phyloP scores from a whole-genome alignment of 768 basidiomycete genomes.

The Rhodotorula taiwanensis region DNA sequence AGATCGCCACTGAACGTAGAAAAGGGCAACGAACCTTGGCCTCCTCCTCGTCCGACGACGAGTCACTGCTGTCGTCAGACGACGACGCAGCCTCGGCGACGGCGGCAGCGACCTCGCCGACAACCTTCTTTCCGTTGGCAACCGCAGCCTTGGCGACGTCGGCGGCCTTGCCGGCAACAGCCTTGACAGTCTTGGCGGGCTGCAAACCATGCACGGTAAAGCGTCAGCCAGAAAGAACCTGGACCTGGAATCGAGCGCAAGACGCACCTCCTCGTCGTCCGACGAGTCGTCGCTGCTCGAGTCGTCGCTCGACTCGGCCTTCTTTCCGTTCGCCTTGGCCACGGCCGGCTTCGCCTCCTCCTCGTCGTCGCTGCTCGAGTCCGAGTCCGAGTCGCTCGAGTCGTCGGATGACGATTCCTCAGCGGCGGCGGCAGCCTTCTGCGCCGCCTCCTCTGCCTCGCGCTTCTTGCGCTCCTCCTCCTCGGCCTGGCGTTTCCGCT shows the following conservation, averaged over 20 bases:
- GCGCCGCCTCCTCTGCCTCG: constrained; percentile 20
- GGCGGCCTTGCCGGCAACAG: constrained; percentile 22
- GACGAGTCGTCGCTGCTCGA: constrained; percentile 33
- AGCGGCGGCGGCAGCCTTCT: constrained; percentile 6
- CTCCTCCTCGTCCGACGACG: constrained; percentile 15
- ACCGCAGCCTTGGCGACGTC: constrained; percentile 36
- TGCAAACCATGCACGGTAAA: too few relatives aligned
- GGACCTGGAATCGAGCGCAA: too few relatives aligned
- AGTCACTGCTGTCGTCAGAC: constrained; percentile 7
- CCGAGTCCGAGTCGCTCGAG: constrained; percentile 9
- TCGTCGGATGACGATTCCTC: constrained; percentile 3
- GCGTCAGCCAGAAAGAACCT: too few relatives aligned
- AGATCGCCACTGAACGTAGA: neutral
- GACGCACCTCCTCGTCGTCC: constrained; percentile 32
- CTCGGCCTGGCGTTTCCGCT: constrained; percentile 44
- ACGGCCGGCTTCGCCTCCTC: constrained; percentile 44
- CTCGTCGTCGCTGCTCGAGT: constrained; percentile 17
- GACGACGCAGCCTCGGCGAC: constrained; percentile 1
- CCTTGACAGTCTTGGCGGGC: constrained; percentile 30
- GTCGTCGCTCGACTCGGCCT: constrained; percentile 32
- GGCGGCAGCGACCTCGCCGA: constrained; percentile 27
- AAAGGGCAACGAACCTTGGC: neutral
- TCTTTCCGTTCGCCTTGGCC: constrained; percentile 31
- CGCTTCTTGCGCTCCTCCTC: constrained; percentile 29
- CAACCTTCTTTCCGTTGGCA: constrained; percentile 27